These are phyloP conservation scores for Gynochthodes officinalis DNA, from an alignment of 257 asterid species.

Conservation along the genomic window DNA sequence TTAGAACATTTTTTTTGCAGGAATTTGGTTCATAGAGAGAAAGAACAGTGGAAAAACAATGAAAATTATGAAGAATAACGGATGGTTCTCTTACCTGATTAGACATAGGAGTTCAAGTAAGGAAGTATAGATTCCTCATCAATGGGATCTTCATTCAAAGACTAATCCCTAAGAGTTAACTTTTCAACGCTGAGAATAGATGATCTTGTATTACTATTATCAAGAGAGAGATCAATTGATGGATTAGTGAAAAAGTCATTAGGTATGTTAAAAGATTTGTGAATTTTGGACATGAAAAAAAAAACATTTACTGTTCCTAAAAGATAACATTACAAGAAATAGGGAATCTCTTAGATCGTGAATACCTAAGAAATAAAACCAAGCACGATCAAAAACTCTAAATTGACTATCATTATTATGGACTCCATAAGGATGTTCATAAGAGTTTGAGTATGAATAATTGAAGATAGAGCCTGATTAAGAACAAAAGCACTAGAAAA, in stretches of 20 bases:
- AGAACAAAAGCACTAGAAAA: not conserved
- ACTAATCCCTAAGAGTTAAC: not conserved
- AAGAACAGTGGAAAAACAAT: not conserved
- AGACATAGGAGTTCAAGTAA: not conserved
- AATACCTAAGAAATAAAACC: constrained; percentile 3
- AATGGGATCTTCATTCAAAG: not conserved
- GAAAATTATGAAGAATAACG: not conserved
- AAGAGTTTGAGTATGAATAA: not conserved
- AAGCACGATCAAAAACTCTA: constrained; percentile 1
- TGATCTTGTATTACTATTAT: not conserved
- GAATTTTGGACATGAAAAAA: not conserved
- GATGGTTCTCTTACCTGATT: not conserved
- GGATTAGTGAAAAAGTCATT: not conserved
- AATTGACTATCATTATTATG: not conserved
- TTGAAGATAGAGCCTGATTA: not conserved
- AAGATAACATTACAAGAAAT: constrained; percentile 1
- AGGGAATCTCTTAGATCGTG: not conserved
- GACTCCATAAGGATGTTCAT: not conserved
- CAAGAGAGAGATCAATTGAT: not conserved
- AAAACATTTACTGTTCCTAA: constrained; percentile 1
- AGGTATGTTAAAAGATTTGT: not conserved
- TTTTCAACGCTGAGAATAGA: not conserved
- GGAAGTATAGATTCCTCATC: not conserved
- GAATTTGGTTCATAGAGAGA: not conserved
- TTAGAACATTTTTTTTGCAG: not conserved